Conservation (phyloP, 805 yeast genomes). For the Ogataea naganishii region DNA sequence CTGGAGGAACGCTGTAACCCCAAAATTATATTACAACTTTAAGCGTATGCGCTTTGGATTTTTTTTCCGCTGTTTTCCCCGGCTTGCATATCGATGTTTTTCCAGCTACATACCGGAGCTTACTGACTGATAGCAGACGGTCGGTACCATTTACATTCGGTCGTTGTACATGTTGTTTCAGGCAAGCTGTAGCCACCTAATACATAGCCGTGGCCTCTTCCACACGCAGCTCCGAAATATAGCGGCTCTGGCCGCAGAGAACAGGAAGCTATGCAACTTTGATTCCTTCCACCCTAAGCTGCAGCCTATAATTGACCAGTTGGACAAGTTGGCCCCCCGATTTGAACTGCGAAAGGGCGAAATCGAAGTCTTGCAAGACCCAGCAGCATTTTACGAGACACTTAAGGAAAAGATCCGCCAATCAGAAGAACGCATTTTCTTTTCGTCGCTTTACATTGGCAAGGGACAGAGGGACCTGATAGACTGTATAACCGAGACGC, state of each 20-base stretch:
- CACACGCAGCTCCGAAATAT: slow-evolving; percentile 11
- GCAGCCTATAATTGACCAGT: slow-evolving; percentile 29
- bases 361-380: slow-evolving; percentile 55
- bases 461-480: slow-evolving; percentile 72
- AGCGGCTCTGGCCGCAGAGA: slow-evolving; percentile 19
- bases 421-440: slow-evolving; percentile 63
- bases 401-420: slow-evolving; percentile 51
- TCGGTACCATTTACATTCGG: too few species aligned
- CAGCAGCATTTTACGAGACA: slow-evolving; percentile 61
- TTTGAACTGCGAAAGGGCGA: slow-evolving; percentile 50
- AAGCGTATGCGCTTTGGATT: too few species aligned
- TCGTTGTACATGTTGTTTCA: too few species aligned
- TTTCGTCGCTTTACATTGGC: slow-evolving; percentile 84
- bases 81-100: too few species aligned
- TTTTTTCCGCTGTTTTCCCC: too few species aligned
- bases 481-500: slow-evolving; percentile 49
- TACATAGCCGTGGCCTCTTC: too few species aligned
- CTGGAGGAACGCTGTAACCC: too few species aligned
- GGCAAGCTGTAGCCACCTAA: too few species aligned
- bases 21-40: too few species aligned
- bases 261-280: slow-evolving; percentile 14
- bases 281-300: slow-evolving; percentile 18
- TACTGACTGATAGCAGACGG: too few species aligned
- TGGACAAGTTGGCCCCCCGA: slow-evolving; percentile 60
- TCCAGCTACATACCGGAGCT: too few species aligned